Base-by-base conservation (phyloP, 768 basidiomycete species). In the Trametes cinnabarina region DNA sequence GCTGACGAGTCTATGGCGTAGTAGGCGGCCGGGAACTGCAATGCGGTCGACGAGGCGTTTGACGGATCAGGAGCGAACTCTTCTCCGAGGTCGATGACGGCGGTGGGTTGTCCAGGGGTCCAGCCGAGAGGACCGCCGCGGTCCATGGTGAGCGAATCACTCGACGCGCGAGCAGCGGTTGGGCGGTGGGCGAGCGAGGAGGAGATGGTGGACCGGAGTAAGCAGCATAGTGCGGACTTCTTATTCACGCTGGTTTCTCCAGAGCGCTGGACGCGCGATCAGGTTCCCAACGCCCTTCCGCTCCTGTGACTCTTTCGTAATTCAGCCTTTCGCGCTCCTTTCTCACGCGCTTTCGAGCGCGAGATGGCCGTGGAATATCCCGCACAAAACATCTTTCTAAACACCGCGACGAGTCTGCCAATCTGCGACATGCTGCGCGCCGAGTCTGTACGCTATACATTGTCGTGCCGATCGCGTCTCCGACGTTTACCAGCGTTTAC, bases 71-170 rank as follows among this genome's bases (percentile, higher is more conserved):
- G 57, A 28, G 60, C 47, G 44, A 58, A 47, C 34, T 60, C 51
- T 47, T 62, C 62, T 8, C 60, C 62, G 54, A 66, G 60, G 57
- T 63, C 60, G 37, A 66, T 63, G 50, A 63, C 57, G 19, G 62
- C 55, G 10, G 62, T 57, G 22, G 63, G 56, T 17, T 55, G 62
- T 9, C 57, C 57, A 30, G 61, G 62, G 14, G 55, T 48, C 55
- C 63, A 54, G 23, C 60, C 60, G 57, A 35, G 49, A 23, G 44
- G 47, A 41, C 47, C 53, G 26, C 54, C 34, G 47, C 43, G 19
- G n/a, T 62, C 58, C 63, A 65, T 65, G 55, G 14, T 25, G 54
- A 8, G 25, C 34, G 11, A 25, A 26, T 47, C 8, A 22, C 34
- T 39, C 22, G 12, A 23, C 10, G 43, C 42, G 44, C 28, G 40